These are phyloP conservation scores for Fimicolochytrium jonesii DNA, from an alignment of 192 early-diverging fungal species.

Conservation along the genomic window DNA sequence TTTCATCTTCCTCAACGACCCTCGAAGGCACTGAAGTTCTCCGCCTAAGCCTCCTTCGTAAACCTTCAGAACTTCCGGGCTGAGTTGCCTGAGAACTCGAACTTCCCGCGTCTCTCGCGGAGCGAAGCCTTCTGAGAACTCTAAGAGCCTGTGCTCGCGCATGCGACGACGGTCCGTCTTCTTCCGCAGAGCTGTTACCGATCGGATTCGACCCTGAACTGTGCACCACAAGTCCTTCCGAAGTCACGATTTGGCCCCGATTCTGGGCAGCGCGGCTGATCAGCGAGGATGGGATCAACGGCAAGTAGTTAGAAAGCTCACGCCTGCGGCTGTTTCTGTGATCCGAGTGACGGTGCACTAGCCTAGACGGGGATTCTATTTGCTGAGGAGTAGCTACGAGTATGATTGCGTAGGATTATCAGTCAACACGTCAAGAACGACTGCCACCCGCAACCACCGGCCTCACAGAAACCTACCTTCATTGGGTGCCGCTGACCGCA, in stretches of 20 bases:
- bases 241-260: background rate
- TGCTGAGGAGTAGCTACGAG: too few species aligned
- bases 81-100: background rate
- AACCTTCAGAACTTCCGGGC: background rate
- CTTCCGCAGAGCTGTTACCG: background rate
- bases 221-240: too few species aligned
- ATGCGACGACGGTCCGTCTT: background rate
- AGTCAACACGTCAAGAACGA: too few species aligned
- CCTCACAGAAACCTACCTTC: too few species aligned
- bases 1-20: background rate
- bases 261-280: background rate
- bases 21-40: background rate
- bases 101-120: background rate
- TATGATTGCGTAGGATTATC: too few species aligned
- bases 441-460: too few species aligned
- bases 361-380: background rate
- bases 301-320: conserved; percentile 7
- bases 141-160: background rate
- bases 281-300: conserved; percentile 12
- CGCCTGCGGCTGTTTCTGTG: background rate
- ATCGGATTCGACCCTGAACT: background rate
- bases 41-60: background rate
- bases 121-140: background rate
- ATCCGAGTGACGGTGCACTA: conserved; percentile 10
- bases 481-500: too few species aligned